Evolutionary conservation across 306 rosid species (phyloP), one percentile per base, ranked within the genome.

Genomic region (Inga oerstediana): DNA sequence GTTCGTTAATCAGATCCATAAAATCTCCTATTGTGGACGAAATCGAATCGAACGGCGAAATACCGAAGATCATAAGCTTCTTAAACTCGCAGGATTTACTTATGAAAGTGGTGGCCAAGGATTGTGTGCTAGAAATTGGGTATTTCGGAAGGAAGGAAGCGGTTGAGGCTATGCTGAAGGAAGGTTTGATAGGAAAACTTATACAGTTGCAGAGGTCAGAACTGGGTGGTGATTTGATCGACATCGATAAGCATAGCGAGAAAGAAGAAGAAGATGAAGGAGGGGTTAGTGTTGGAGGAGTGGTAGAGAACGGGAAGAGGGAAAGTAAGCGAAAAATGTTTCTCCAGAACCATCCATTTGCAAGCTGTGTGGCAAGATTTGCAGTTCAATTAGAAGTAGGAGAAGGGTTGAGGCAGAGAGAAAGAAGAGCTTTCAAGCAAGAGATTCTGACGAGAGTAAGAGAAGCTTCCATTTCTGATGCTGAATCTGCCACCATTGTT

Each of bases 71-170:
- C 41, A 90, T 94, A 4, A 79, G 51, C 73, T 61, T 91, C n/a
- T 76, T 96, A 85, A 43, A 49, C 75, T 78, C 72, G 2, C 11
- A 48, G 1, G 93, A 91, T 35, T 45, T 82, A 44, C 74, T 83
- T 43, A 70, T 90, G 79, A 77, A 76, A 48, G 89, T 89, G 7
- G 10, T 91, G 77, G 95, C 88, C 0, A 45, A 90, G 84, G 97
- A 87, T 10, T 92, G 97, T 24, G 88, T 89, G 35, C 83, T 94
- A 3, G 99, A 94, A 37, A 92, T 96, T 17, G 99, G 97, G 16
- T 96, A 92, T 81, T 94, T 87, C 30, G 98, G 98, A 10, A 87
- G 98, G 12, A 96, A 96, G 89, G 99, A 96, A 70, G 92, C 98
- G 1, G 84, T 94, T 20, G 98, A 96, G 48, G 92, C 94, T 7